Conservation (phyloP, 495 filamentous ascomycete genomes). For the Penicillium bovifimosum region DNA sequence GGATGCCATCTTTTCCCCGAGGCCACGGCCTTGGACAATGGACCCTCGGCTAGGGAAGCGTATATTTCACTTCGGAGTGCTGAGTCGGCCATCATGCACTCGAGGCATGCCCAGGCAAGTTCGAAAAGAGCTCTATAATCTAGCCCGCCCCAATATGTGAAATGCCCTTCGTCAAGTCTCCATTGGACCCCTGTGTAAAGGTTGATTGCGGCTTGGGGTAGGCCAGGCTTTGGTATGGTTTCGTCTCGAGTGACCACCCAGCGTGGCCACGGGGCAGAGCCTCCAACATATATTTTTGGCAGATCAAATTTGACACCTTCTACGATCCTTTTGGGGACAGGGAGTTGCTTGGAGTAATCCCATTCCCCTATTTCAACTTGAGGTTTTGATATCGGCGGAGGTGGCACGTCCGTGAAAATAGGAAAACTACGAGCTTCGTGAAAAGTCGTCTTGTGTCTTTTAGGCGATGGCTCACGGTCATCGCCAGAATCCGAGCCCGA, state of each 20-base stretch:
- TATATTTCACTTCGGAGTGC: neutral
- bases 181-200: neutral
- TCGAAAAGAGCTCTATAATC: neutral
- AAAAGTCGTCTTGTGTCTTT: neutral
- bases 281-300: neutral
- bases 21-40: neutral
- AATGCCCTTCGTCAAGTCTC: slow-evolving; percentile 2
- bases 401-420: neutral
- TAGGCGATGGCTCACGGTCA: neutral
- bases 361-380: neutral
- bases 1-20: neutral
- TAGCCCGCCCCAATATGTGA: neutral
- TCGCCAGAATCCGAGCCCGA: neutral
- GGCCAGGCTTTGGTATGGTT: neutral
- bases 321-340: neutral
- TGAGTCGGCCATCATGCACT: neutral
- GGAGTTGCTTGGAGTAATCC: neutral
- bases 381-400: neutral
- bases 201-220: neutral
- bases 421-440: neutral
- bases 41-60: neutral
- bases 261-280: slow-evolving; percentile 1
- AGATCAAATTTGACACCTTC: neutral
- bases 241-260: neutral
- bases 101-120: neutral